Percentiles rank a stretch among this genome's conserved stretches.
Evolutionary conservation across 768 basidiomycete genomes (phyloP).

Genomic region (Lentinula edodes): DNA sequence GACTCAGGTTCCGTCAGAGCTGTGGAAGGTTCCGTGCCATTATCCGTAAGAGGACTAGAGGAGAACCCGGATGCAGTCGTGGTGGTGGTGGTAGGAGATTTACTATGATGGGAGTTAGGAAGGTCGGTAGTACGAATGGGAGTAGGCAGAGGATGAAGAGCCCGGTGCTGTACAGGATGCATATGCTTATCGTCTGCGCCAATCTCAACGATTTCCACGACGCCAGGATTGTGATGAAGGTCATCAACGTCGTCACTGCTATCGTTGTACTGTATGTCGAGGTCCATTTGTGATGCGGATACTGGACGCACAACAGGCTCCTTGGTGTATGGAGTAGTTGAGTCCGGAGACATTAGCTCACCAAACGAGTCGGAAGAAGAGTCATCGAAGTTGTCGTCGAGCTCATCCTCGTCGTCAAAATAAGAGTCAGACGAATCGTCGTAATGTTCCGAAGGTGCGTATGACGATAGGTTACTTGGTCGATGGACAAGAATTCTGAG

Average conservation of each 20-base stretch:
- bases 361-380: constrained; percentile 10
- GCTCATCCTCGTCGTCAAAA: constrained; percentile 18
- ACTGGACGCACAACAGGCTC: neutral
- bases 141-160: constrained; percentile 2
- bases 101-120: neutral
- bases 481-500: constrained; percentile 28
- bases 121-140: constrained; percentile 4
- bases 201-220: constrained; percentile 7
- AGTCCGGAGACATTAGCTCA: neutral
- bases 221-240: neutral
- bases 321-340: neutral
- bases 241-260: constrained; percentile 4
- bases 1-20: neutral
- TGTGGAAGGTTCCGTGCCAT: constrained; percentile 1
- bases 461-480: constrained; percentile 11
- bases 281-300: constrained; percentile 13
- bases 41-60: neutral
- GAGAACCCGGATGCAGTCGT: constrained; percentile 11
- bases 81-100: neutral
- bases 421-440: constrained; percentile 13
- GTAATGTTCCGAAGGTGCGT: constrained; percentile 7
- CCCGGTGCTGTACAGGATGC: constrained; percentile 46
- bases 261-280: constrained; percentile 17
- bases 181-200: constrained; percentile 33
- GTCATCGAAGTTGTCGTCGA: constrained; percentile 19